Percentiles rank a stretch among this genome's conserved stretches.
Evolutionary conservation across 352 stramenopile species (phyloP).

Genomic region (Aphanomyces astaci): DNA sequence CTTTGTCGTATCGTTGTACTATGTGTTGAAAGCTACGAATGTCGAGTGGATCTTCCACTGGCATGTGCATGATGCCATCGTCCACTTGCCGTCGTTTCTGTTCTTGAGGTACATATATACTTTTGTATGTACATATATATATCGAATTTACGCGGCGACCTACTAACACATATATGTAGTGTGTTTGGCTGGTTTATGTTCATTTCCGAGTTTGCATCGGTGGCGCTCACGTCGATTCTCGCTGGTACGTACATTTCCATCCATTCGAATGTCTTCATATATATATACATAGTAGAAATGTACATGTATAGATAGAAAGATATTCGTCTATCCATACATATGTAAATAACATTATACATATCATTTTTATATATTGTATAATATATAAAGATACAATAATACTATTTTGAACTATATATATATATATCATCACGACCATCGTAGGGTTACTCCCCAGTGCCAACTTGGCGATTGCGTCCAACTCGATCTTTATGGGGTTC

Average conservation of each 20-base stretch:
- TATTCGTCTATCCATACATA: too few species aligned
- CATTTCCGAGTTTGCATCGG: constrained; percentile 79
- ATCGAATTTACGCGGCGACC: too few species aligned
- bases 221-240: constrained; percentile 53
- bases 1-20: neutral
- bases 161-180: constrained; percentile 71
- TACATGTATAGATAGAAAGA: too few species aligned
- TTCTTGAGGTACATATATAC: constrained; percentile 19
- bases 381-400: too few species aligned
- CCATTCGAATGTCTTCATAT: too few species aligned
- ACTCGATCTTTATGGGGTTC: constrained; percentile 72
- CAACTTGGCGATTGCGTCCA: constrained; percentile 71
- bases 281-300: too few species aligned
- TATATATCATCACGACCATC: too few species aligned
- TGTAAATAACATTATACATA: too few species aligned
- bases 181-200: constrained; percentile 44
- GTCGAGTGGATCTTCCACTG: constrained; percentile 38
- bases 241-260: too few species aligned
- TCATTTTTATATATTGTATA: too few species aligned
- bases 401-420: too few species aligned
- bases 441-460: constrained; percentile 50
- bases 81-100: constrained; percentile 61
- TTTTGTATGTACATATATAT: too few species aligned
- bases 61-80: constrained; percentile 47
- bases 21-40: neutral